These are phyloP conservation scores for Hortiboletus flavorubellus DNA, from an alignment of 768 basidiomycete genomes.

Conservation along the genomic window DNA sequence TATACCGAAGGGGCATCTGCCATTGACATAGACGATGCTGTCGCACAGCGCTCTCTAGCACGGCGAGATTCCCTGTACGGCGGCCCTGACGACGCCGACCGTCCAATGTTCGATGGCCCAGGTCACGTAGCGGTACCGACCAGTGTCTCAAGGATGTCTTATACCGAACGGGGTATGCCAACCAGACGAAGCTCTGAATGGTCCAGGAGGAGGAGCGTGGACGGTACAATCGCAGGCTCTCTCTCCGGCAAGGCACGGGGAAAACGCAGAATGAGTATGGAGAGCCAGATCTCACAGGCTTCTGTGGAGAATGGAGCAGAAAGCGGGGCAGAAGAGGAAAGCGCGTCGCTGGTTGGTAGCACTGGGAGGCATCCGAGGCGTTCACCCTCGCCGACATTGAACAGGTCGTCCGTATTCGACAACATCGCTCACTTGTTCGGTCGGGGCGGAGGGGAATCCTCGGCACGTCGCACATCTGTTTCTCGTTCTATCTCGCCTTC, in stretches of 20 bases:
- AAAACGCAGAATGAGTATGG: conserved; percentile 45
- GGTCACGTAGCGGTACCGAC: conserved; percentile 64
- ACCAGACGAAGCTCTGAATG: conserved; percentile 54
- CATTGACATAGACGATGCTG: conserved; percentile 63
- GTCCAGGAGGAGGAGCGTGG: conserved; percentile 53
- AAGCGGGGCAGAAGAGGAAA: conserved; percentile 37
- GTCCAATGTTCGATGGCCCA: conserved; percentile 76
- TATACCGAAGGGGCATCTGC: conserved; percentile 87
- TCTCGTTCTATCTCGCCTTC: conserved; percentile 53
- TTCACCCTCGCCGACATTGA: conserved; percentile 37
- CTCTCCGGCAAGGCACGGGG: conserved; percentile 27
- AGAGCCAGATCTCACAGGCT: conserved; percentile 37
- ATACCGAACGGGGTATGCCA: conserved; percentile 40
- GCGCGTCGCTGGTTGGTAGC: conserved; percentile 29
- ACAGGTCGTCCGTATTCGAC: conserved; percentile 49
- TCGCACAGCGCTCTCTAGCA: conserved; percentile 48
- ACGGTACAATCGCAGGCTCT: conserved; percentile 28
- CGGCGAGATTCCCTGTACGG: conserved; percentile 68
- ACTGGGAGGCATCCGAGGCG: conserved; percentile 30
- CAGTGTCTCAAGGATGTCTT: conserved; percentile 77
- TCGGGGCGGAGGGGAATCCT: conserved; percentile 40
- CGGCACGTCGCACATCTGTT: conserved; percentile 49
- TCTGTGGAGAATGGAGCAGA: conserved; percentile 40
- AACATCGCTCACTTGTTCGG: conserved; percentile 69
- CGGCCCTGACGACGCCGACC: conserved; percentile 48